Percentiles rank a stretch among this genome's conserved stretches.
phyloP scores from a whole-genome alignment of 805 yeast genomes.

The Blastobotrys mokoenaii region DNA sequence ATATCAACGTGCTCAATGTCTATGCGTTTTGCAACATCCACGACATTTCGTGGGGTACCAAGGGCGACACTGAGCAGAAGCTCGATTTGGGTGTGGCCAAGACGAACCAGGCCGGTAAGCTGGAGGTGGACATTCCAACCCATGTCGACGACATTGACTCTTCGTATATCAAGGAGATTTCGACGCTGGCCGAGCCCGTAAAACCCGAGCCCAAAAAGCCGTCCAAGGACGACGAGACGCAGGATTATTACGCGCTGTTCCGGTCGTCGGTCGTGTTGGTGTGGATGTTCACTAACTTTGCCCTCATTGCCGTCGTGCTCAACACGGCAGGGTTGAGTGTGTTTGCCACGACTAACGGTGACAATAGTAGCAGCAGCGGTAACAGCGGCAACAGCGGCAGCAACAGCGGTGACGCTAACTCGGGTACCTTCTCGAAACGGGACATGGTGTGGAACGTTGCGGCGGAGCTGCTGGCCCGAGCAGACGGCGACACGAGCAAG shows the following conservation, averaged over 20 bases:
- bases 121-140: constrained; percentile 49
- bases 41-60: constrained; percentile 97
- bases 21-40: constrained; percentile 95
- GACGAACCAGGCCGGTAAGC: constrained; percentile 52
- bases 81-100: constrained; percentile 81
- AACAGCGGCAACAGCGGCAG: constrained; percentile 15
- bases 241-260: constrained; percentile 81
- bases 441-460: not conserved
- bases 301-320: constrained; percentile 72
- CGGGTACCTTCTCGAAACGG: not conserved
- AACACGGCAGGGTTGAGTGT: constrained; percentile 69
- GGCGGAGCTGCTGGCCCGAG: constrained; percentile 2
- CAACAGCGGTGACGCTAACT: constrained; percentile 33
- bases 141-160: constrained; percentile 68
- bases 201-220: constrained; percentile 28
- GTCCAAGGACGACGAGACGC: constrained; percentile 45
- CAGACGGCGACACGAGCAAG: not conserved
- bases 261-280: constrained; percentile 81
- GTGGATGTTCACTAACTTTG: constrained; percentile 85
- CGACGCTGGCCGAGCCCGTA: constrained; percentile 37
- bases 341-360: constrained; percentile 1
- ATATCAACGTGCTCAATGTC: constrained; percentile 82
- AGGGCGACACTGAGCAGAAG: constrained; percentile 60
- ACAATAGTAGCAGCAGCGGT: constrained; percentile 24
- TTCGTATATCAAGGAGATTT: constrained; percentile 57